phyloP scores from a whole-genome alignment of 2,329 filamentous ascomycete species.

The Cercospora citrullina region DNA sequence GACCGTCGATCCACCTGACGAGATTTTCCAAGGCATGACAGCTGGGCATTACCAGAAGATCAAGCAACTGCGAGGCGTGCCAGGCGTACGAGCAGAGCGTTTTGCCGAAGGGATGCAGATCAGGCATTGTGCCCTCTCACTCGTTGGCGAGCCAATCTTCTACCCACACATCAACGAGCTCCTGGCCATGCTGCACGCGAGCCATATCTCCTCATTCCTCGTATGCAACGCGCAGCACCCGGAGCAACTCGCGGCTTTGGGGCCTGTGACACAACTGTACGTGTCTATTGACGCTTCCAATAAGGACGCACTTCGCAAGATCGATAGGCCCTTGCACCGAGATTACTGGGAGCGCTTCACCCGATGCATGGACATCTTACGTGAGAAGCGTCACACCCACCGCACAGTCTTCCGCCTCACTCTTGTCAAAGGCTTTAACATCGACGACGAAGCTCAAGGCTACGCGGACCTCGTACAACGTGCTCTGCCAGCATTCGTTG shows the following conservation, averaged over 20 bases:
- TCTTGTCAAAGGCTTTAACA: slow-evolving; percentile 96
- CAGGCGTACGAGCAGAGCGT: slow-evolving; percentile 85
- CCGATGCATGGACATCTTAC: slow-evolving; percentile 83
- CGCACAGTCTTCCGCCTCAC: slow-evolving; percentile 93
- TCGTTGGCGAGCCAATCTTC: slow-evolving; percentile 98
- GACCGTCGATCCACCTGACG: slow-evolving; percentile 85
- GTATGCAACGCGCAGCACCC: slow-evolving; percentile 98
- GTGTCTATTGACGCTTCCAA: slow-evolving; percentile 95
- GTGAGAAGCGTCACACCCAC: slow-evolving; percentile 78
- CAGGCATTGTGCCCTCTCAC: slow-evolving; percentile 83
- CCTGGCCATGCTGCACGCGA: slow-evolving; percentile 74
- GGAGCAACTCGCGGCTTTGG: slow-evolving; percentile 77
- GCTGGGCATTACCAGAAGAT: slow-evolving; percentile 95
- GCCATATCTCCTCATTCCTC: slow-evolving; percentile 88
- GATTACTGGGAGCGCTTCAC: slow-evolving; percentile 98
- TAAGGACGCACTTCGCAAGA: slow-evolving; percentile 79
- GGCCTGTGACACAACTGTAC: slow-evolving; percentile 91
- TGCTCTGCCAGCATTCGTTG: slow-evolving; percentile 86
- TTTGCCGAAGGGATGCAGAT: slow-evolving; percentile 93
- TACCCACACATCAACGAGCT: slow-evolving; percentile 98
- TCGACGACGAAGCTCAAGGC: slow-evolving; percentile 87
- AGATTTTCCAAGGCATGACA: slow-evolving; percentile 89
- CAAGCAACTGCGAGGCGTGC: slow-evolving; percentile 92
- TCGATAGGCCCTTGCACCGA: slow-evolving; percentile 87
- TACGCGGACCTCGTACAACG: slow-evolving; percentile 87